phyloP scores from a whole-genome alignment of 495 filamentous ascomycete species.

The Neurospora sp. region DNA sequence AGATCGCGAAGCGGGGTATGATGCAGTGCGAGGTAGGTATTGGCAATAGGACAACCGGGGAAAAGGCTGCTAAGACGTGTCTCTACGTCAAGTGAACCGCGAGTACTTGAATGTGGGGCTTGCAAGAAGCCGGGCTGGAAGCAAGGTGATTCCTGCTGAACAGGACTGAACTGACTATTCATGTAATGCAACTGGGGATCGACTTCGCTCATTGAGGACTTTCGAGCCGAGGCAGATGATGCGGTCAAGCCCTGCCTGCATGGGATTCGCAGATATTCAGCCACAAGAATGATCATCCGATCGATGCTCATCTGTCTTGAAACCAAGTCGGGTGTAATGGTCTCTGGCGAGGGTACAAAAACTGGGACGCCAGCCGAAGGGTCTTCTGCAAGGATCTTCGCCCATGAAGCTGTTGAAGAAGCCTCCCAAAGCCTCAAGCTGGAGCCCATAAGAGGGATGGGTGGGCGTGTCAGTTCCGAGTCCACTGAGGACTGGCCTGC shows the following conservation, averaged over 20 bases:
- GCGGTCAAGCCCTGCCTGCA: constrained; percentile 7
- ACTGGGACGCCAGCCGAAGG: constrained; percentile 15
- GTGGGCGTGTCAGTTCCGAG: constrained; percentile 17
- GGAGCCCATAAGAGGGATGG: constrained; percentile 27
- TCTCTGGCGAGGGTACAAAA: constrained; percentile 16
- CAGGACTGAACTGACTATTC: constrained; percentile 5
- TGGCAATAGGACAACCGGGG: constrained; percentile 25
- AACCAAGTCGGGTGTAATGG: constrained; percentile 23
- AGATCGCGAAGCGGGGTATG: constrained; percentile 38
- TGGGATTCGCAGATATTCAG: constrained; percentile 30
- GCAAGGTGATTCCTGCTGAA: constrained; percentile 4
- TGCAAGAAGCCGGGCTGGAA: constrained; percentile 1
- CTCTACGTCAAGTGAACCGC: constrained; percentile 15
- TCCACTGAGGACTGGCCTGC: constrained; percentile 19
- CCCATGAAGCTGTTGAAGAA: constrained; percentile 26
- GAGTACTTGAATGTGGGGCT: neutral
- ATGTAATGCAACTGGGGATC: constrained; percentile 16
- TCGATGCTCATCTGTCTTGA: constrained; percentile 20
- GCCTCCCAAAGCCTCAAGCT: constrained; percentile 32
- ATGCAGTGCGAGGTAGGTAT: constrained; percentile 38
- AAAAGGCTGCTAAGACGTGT: constrained; percentile 29
- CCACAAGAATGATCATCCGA: constrained; percentile 24
- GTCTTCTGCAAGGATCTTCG: constrained; percentile 12
- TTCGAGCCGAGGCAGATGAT: constrained; percentile 11
- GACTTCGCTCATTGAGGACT: constrained; percentile 19